Conservation (phyloP, 495 filamentous ascomycete genomes). For the Tirmania nivea region DNA sequence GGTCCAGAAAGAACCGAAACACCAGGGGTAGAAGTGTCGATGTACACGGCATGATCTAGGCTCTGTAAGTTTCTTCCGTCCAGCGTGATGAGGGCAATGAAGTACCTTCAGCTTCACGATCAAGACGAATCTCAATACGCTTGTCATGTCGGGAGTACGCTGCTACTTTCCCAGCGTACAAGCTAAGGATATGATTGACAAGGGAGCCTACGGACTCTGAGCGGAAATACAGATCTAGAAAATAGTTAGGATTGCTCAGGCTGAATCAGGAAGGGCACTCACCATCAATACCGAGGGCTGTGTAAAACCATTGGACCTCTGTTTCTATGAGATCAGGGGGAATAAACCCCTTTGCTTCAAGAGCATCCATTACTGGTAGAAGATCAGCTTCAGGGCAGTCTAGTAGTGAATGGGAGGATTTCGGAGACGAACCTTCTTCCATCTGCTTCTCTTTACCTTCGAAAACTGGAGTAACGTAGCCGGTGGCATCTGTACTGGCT, state of each 20-base stretch:
- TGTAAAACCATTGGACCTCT: slow-evolving; percentile 92
- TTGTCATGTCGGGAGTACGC: slow-evolving; percentile 88
- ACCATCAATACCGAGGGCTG: slow-evolving; percentile 76
- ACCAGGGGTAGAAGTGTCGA: slow-evolving; percentile 86
- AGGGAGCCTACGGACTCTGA: slow-evolving; percentile 73
- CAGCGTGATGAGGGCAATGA: no score
- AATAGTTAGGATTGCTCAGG: slow-evolving; percentile 4
- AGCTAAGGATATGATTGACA: slow-evolving; percentile 77
- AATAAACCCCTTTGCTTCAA: slow-evolving; percentile 68
- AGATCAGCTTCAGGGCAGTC: slow-evolving; percentile 8
- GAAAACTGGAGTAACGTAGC: slow-evolving; percentile 88
- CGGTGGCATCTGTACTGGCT: slow-evolving; percentile 23
- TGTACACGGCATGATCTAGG: slow-evolving; percentile 94
- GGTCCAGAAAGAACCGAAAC: slow-evolving; percentile 52
- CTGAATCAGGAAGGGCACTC: neutral
- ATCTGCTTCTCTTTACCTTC: slow-evolving; percentile 89
- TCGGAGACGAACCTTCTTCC: slow-evolving; percentile 43
- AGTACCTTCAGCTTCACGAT: slow-evolving; percentile 47
- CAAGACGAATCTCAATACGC: slow-evolving; percentile 73
- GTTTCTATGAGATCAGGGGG: slow-evolving; percentile 59
- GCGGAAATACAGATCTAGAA: slow-evolving; percentile 80
- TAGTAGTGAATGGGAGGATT: neutral
- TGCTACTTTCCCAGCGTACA: slow-evolving; percentile 93
- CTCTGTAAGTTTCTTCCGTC: neutral
- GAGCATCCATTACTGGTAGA: slow-evolving; percentile 40